These are phyloP conservation scores for Lachnellula willkommii DNA, from an alignment of 2,329 filamentous ascomycete genomes.

Conservation along the genomic window DNA sequence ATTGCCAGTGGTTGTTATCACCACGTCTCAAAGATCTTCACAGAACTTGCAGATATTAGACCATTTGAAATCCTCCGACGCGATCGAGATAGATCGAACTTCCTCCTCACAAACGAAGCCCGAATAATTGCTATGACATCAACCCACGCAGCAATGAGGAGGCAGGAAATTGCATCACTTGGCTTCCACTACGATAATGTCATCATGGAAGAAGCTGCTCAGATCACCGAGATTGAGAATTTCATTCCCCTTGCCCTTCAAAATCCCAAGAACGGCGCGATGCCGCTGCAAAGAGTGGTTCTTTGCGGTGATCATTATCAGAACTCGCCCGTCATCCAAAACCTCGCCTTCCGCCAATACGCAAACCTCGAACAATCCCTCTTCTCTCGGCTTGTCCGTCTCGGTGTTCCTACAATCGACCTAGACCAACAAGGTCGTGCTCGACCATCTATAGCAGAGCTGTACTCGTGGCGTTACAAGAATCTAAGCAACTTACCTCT, in stretches of 20 bases:
- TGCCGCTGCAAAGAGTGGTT: slow-evolving; percentile 79
- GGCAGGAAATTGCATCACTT: slow-evolving; percentile 83
- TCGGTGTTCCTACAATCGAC: slow-evolving; percentile 85
- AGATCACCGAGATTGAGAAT: slow-evolving; percentile 95
- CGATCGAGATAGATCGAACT: slow-evolving; percentile 90
- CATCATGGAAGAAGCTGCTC: slow-evolving; percentile 96
- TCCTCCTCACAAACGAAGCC: slow-evolving; percentile 91
- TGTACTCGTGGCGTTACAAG: slow-evolving; percentile 92
- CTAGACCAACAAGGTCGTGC: slow-evolving; percentile 93
- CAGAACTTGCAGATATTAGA: slow-evolving; percentile 84
- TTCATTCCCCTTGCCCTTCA: slow-evolving; percentile 95
- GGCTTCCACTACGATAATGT: slow-evolving; percentile 98
- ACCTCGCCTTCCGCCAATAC: slow-evolving; percentile 87
- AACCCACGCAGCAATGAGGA: slow-evolving; percentile 91
- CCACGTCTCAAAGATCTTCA: slow-evolving; percentile 86
- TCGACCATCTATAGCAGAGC: slow-evolving; percentile 75
- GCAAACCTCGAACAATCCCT: slow-evolving; percentile 94
- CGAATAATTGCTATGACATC: slow-evolving; percentile 98
- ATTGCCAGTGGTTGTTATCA: slow-evolving; percentile 79
- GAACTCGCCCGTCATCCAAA: slow-evolving; percentile 94
- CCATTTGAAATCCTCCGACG: slow-evolving; percentile 91
- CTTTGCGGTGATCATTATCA: slow-evolving; percentile 94
- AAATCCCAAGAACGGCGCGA: slow-evolving; percentile 65
- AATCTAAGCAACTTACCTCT: slow-evolving; percentile 72
- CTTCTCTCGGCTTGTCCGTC: slow-evolving; percentile 82